A percentile compares a stretch with the other conserved stretches of the same genome.
Conservation (phyloP, 169 alveolate genomes). For the Sarcocystis neurona region DNA sequence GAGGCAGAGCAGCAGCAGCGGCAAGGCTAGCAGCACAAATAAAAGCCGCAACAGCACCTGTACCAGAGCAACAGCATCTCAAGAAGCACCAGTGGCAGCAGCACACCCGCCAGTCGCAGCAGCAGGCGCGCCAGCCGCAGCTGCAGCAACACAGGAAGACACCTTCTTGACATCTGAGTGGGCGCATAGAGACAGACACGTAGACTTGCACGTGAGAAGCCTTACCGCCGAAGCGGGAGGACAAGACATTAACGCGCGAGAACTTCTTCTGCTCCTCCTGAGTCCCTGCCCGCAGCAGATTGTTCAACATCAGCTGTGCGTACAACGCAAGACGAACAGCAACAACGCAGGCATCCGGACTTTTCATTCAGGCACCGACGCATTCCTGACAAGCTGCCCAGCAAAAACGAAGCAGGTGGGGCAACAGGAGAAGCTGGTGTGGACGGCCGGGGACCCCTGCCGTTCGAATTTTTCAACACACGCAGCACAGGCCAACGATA, state of each 20-base stretch:
- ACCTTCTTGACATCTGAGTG: background rate
- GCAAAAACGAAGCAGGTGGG: background rate
- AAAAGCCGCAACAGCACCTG: background rate
- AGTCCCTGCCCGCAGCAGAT: background rate
- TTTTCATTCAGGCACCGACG: background rate
- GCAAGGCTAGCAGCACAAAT: background rate
- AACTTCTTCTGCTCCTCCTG: background rate
- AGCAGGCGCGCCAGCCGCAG: background rate
- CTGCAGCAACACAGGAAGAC: background rate
- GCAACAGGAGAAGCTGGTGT: background rate
- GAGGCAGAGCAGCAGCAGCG: too few species aligned
- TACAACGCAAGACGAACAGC: background rate
- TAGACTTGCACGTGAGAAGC: too few species aligned
- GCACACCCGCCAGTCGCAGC: background rate
- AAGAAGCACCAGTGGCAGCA: background rate
- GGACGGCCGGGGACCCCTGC: background rate
- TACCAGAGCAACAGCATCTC: background rate
- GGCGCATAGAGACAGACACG: background rate
- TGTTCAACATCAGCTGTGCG: slow-evolving; percentile 1
- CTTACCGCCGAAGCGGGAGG: slow-evolving; percentile 25
- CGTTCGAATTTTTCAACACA: background rate
- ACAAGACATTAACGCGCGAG: slow-evolving; percentile 3
- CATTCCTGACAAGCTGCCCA: background rate
- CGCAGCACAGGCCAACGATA: background rate
- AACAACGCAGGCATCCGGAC: background rate